Evolutionary conservation across 2,329 filamentous ascomycete genomes (phyloP), one percentile per base, ranked within the genome.

Genomic region (Ascomycota sp.): DNA sequence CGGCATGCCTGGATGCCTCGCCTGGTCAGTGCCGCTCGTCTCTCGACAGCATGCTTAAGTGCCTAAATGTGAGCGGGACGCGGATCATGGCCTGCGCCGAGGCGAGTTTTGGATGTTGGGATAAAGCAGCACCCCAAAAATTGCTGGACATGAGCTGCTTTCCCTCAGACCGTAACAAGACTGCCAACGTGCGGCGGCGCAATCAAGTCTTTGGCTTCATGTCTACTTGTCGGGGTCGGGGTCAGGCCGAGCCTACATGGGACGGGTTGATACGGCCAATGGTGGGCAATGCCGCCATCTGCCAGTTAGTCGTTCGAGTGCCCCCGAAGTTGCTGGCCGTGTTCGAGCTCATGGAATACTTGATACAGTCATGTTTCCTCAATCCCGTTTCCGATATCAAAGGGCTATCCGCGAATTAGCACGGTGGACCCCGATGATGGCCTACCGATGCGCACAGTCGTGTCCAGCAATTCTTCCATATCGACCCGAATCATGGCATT

Each of bases 11-110:
- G 20, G 63, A 61, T 20, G 50, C 60, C 8, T 48, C 48, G 4
- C 48, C 40, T 36, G 57, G 47, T 39, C 54, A 32, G 4, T 38
- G 40, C 17, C 38, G 53, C 35, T 61, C 44, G 17, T 69, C 63
- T 1, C 53, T 89, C 27, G 62, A 65, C 24, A 63, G 71, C 30
- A 52, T 86, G 27, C 66, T 74, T 21, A 67, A 70, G 31, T 59
- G 67, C 9, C 55, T 91, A 31, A 85, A 82, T 39, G 63, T 70
- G 20, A 73, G 76, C 33, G 81, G 80, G n/a, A 77, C 71, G 35
- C 81, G 85, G 43, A 76, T 69, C 19, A 71, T 95, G 22, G 80
- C 76, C 6, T 73, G 75, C 35, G 57, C 92, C 28, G 65, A 71
- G 38, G 9, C 41, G 44, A 8, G 42, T 47, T 7, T 43, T 45